Conservation (phyloP, 129 eudicot species). For the Rutidosis leptorrhynchoides region DNA sequence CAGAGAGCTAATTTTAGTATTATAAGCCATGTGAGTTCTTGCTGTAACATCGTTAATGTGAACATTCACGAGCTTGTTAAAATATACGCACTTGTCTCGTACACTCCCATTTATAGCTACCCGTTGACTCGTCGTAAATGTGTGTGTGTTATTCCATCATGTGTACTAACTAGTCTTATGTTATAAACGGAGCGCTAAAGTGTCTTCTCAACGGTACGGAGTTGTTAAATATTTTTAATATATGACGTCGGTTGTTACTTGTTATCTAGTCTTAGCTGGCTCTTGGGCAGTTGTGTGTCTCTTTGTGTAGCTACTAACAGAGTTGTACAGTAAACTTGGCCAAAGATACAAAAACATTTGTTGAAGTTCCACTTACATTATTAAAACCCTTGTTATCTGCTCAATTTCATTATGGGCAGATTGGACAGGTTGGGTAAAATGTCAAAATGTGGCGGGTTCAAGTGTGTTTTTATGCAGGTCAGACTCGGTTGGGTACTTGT, state of each 20-base stretch:
- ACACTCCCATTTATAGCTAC: constrained; percentile 15
- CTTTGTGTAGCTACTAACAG: neutral
- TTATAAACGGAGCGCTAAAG: neutral
- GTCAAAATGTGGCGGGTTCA: neutral
- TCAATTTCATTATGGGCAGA: constrained; percentile 1
- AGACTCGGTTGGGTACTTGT: neutral
- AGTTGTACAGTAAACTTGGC: neutral
- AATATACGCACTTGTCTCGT: constrained; percentile 24
- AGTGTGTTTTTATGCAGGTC: neutral
- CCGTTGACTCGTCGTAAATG: constrained; percentile 1
- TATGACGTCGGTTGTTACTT: neutral
- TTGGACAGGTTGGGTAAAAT: neutral
- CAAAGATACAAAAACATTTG: neutral
- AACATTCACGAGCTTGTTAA: neutral
- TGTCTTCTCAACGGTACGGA: neutral
- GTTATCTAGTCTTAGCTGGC: neutral
- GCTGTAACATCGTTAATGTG: constrained; percentile 4
- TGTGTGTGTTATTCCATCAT: constrained; percentile 4
- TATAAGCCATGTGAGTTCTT: constrained; percentile 20
- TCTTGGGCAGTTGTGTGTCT: neutral
- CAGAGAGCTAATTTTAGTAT: constrained; percentile 12
- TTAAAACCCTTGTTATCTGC: neutral
- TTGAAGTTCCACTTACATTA: constrained; percentile 3
- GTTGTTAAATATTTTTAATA: neutral
- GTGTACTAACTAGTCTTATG: constrained; percentile 10